Conservation (phyloP, 352 stramenopile species). For the Phytophthora litchii region DNA sequence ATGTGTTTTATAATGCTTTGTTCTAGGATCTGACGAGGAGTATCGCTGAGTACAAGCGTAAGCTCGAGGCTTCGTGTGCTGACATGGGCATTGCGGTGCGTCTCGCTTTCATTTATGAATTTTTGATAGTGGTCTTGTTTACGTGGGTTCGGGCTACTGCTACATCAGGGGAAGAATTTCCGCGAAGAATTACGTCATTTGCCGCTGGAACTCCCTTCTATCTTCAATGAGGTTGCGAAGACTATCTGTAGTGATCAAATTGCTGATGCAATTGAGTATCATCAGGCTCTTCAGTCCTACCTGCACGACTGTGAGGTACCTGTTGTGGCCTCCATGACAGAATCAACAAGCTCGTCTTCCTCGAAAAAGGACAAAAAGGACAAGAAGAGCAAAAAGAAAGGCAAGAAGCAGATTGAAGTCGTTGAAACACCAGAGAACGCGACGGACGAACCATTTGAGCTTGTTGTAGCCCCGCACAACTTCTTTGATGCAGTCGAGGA, state of each 20-base stretch:
- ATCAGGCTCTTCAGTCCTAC: slow-evolving; percentile 70
- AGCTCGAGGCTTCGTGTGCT: slow-evolving; percentile 59
- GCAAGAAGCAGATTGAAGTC: slow-evolving; percentile 24
- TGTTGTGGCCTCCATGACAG: slow-evolving; percentile 21
- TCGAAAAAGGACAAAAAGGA: slow-evolving; percentile 43
- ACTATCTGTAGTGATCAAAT: slow-evolving; percentile 52
- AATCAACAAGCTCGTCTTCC: slow-evolving; percentile 12
- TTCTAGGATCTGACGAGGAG: slow-evolving; percentile 67
- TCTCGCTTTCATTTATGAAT: not conserved
- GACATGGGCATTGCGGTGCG: slow-evolving; percentile 67
- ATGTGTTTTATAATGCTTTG: not conserved
- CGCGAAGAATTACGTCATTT: slow-evolving; percentile 67
- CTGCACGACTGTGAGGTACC: slow-evolving; percentile 61
- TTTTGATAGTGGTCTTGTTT: not conserved
- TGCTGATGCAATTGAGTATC: slow-evolving; percentile 55
- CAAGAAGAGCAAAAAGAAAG: slow-evolving; percentile 47
- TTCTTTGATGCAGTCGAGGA: slow-evolving; percentile 72
- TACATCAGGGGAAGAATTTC: slow-evolving; percentile 52
- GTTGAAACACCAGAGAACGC: slow-evolving; percentile 17
- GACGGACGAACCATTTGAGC: slow-evolving; percentile 42
- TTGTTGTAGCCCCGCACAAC: slow-evolving; percentile 39
- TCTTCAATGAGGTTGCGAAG: slow-evolving; percentile 55
- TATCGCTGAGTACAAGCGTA: slow-evolving; percentile 77
- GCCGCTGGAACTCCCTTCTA: slow-evolving; percentile 55
- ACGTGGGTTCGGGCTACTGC: slow-evolving; percentile 1